Conservation (phyloP, 148 eudicot genomes). For the Mesembryanthemum crystallinum region DNA sequence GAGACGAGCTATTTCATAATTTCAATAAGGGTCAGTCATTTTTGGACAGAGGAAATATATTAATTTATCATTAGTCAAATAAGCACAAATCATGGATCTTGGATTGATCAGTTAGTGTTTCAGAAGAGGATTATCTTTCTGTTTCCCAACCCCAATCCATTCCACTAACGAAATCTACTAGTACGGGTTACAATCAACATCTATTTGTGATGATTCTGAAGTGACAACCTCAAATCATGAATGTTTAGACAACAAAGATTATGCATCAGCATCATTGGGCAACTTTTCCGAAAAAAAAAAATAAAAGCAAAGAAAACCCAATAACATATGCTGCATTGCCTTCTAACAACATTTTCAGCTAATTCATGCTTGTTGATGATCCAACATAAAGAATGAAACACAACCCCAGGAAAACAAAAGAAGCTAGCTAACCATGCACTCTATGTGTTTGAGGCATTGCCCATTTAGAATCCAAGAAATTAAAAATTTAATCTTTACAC, state of each 20-base stretch:
- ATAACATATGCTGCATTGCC: slow-evolving; percentile 8
- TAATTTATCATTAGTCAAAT: no score
- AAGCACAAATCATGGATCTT: not conserved
- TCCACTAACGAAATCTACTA: not conserved
- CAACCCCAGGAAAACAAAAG: not conserved
- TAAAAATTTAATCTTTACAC: not conserved
- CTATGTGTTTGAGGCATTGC: no score
- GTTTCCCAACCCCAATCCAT: not conserved
- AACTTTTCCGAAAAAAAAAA: not conserved
- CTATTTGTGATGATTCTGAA: not conserved
- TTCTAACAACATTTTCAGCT: not conserved
- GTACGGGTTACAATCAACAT: not conserved
- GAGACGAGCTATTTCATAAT: no score
- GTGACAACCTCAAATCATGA: not conserved
- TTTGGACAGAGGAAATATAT: no score
- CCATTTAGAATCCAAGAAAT: not conserved
- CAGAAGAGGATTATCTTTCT: not conserved
- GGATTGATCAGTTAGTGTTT: not conserved
- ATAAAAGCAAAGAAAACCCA: not conserved
- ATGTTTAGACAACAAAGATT: not conserved
- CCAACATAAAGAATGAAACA: not conserved
- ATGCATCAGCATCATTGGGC: not conserved
- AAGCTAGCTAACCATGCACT: no score
- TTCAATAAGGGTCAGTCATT: no score
- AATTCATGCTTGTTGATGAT: not conserved